Evolutionary conservation across 495 filamentous ascomycete species (phyloP).

Genomic region (Zalerion maritima): DNA sequence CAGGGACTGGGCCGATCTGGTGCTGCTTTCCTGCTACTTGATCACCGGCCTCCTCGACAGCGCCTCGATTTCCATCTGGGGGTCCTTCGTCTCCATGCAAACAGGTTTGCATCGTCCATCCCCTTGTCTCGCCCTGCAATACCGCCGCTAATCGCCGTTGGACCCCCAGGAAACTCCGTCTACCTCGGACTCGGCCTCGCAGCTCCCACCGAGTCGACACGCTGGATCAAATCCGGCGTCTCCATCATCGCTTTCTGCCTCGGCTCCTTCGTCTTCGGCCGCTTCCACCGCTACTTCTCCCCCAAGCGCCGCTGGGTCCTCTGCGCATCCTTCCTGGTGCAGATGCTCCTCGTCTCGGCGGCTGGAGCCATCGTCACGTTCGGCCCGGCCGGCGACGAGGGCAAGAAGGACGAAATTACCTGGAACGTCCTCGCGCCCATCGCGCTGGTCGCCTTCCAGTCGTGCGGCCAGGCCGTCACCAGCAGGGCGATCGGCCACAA

Average conservation of each 20-base stretch:
- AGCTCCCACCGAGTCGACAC: conserved; percentile 33
- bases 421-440: conserved; percentile 49
- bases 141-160: too few species aligned
- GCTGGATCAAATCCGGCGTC: conserved; percentile 51
- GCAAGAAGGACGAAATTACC: conserved; percentile 26
- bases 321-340: conserved; percentile 41
- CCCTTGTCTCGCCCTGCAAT: too few species aligned
- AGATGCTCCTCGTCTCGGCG: conserved; percentile 33
- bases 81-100: conserved; percentile 67
- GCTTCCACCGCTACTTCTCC: conserved; percentile 43
- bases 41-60: conserved; percentile 64
- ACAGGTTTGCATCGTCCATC: conserved; percentile 36
- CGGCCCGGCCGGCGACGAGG: conserved; percentile 13
- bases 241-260: conserved; percentile 54
- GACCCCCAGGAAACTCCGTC: conserved; percentile 57
- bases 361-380: conserved; percentile 45
- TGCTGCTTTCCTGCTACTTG: conserved; percentile 52
- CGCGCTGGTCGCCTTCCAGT: conserved; percentile 53
- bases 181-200: conserved; percentile 55
- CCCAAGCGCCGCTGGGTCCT: conserved; percentile 47
- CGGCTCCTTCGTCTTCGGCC: conserved; percentile 48
- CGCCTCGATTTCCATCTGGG: conserved; percentile 57
- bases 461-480: conserved; percentile 52
- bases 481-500: conserved; percentile 49
- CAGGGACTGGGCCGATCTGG: conserved; percentile 40